Evolutionary conservation across 306 rosid genomes (phyloP).

Genomic region (Dryas alaskensis): DNA sequence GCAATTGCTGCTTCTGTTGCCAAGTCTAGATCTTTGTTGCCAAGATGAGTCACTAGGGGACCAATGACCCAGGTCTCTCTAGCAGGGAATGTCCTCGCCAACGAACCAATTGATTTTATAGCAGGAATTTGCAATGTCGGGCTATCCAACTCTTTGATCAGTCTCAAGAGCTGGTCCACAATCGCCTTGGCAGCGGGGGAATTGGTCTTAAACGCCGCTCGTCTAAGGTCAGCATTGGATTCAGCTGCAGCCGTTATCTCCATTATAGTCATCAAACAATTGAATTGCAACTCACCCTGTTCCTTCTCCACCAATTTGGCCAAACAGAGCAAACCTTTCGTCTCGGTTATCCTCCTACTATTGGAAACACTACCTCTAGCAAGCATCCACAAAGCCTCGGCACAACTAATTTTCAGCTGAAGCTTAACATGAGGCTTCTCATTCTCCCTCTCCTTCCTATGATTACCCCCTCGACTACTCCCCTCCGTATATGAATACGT

Average conservation of each 20-base stretch:
- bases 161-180: conserved; percentile 67
- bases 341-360: conserved; percentile 68
- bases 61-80: conserved; percentile 69
- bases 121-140: conserved; percentile 53
- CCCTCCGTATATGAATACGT: conserved; percentile 40
- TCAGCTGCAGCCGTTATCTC: conserved; percentile 74
- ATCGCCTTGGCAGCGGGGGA: conserved; percentile 76
- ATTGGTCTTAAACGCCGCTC: conserved; percentile 66
- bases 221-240: conserved; percentile 60
- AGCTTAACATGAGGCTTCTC: conserved; percentile 63
- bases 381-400: conserved; percentile 80
- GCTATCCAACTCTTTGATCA: conserved; percentile 53
- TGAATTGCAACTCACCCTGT: conserved; percentile 58
- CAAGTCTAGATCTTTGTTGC: conserved; percentile 40
- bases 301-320: conserved; percentile 75
- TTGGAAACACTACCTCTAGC: conserved; percentile 59
- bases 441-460: conserved; percentile 74
- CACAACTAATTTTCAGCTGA: conserved; percentile 58
- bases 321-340: conserved; percentile 81
- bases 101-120: conserved; percentile 63
- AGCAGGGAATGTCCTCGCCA: conserved; percentile 90
- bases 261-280: conserved; percentile 72
- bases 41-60: conserved; percentile 56
- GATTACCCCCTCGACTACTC: conserved; percentile 46
- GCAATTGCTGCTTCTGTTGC: conserved; percentile 71